Percentiles rank a stretch among this genome's conserved stretches.
These are phyloP conservation scores for Lactarius trivialis DNA, from an alignment of 768 basidiomycete species.

Conservation along the genomic window DNA sequence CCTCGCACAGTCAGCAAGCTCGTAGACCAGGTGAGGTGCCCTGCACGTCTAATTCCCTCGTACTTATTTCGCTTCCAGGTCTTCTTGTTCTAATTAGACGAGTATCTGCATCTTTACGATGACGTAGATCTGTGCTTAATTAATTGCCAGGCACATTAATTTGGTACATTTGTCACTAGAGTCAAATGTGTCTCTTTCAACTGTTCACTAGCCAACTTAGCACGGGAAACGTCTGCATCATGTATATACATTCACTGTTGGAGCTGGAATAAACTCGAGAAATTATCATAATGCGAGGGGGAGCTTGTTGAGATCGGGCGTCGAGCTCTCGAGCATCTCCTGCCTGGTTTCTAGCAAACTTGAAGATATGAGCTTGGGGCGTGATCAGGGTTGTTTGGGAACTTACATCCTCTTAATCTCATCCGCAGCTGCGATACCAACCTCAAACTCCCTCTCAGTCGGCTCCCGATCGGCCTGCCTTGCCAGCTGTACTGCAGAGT, in stretches of 20 bases:
- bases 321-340: conserved; percentile 57
- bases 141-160: neutral
- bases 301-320: conserved; percentile 33
- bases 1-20: conserved; percentile 92
- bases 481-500: conserved; percentile 68
- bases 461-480: conserved; percentile 54
- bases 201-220: too few relatives aligned
- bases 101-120: neutral
- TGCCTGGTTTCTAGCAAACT: conserved; percentile 59
- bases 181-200: neutral
- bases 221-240: neutral
- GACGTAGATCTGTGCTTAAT: neutral
- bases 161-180: neutral
- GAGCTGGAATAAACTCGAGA: neutral
- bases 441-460: conserved; percentile 58
- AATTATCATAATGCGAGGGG: neutral
- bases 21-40: conserved; percentile 63
- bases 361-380: neutral
- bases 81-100: conserved; percentile 34
- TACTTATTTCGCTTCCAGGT: conserved; percentile 30
- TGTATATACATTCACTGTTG: neutral
- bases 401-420: conserved; percentile 58
- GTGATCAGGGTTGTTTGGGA: neutral
- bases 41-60: neutral
- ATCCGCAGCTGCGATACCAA: conserved; percentile 54